Conservation (phyloP, 75 land plant species). For the Gnetum montanum region DNA sequence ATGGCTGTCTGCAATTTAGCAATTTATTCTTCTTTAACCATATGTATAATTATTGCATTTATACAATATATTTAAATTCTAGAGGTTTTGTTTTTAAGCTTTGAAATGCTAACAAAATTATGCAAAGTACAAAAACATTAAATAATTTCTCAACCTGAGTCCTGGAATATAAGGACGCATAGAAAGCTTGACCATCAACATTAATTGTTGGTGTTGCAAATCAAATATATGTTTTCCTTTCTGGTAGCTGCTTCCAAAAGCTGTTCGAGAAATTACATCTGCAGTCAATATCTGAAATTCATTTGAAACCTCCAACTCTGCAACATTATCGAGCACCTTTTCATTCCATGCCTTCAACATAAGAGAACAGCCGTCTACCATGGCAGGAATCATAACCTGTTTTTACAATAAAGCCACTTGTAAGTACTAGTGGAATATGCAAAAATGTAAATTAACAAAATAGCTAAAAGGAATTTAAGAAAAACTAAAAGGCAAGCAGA, state of each 20-base stretch:
- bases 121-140: too few species aligned
- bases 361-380: slow-evolving; percentile 1
- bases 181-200: too few species aligned
- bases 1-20: too few species aligned
- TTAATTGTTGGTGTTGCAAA: slow-evolving; percentile 11
- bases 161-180: too few species aligned
- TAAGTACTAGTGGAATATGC: too few species aligned
- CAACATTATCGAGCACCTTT: neutral
- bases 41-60: too few species aligned
- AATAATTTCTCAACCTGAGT: too few species aligned
- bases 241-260: slow-evolving; percentile 27
- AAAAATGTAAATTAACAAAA: neutral
- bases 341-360: slow-evolving; percentile 14
- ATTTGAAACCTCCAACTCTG: slow-evolving; percentile 14
- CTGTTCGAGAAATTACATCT: slow-evolving; percentile 31
- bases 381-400: slow-evolving; percentile 14
- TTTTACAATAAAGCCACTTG: neutral
- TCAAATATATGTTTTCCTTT: slow-evolving; percentile 20
- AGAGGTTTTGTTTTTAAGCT: too few species aligned
- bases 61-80: too few species aligned
- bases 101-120: too few species aligned
- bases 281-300: slow-evolving; percentile 14
- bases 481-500: neutral
- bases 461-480: neutral
- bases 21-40: too few species aligned